These are phyloP conservation scores for Leccinum variicolor DNA, from an alignment of 768 basidiomycete genomes.

Conservation along the genomic window DNA sequence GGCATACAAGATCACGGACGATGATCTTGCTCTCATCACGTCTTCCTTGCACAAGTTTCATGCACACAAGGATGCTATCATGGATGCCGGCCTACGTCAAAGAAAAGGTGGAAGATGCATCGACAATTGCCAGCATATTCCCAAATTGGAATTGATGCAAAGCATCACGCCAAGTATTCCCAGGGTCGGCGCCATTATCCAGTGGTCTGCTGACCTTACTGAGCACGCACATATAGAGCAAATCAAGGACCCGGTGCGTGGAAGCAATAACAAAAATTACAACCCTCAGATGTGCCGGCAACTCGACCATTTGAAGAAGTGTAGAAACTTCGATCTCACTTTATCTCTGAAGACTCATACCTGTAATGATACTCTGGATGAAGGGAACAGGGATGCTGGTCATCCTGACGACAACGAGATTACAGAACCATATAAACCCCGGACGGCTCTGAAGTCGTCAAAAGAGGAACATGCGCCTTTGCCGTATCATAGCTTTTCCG, in stretches of 20 bases:
- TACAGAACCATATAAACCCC: no score
- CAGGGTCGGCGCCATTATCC: background rate
- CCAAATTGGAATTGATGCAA: background rate
- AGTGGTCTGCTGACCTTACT: background rate
- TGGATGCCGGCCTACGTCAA: background rate
- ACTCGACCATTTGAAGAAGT: conserved; percentile 11
- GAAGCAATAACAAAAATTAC: conserved; percentile 32
- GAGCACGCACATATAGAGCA: conserved; percentile 27
- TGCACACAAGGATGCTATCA: background rate
- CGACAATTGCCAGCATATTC: background rate
- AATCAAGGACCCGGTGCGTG: conserved; percentile 30
- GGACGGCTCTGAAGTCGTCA: no score
- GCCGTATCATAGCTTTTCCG: no score
- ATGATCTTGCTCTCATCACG: background rate
- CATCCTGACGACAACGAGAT: no score
- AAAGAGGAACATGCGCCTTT: no score
- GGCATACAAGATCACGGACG: background rate
- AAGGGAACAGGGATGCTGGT: background rate
- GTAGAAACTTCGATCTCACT: background rate
- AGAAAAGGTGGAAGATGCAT: background rate
- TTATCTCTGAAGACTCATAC: background rate
- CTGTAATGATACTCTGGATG: background rate
- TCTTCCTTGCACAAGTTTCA: background rate
- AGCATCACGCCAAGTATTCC: background rate
- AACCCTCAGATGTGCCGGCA: conserved; percentile 33